These are phyloP conservation scores for Wickerhamiella alocasiicola DNA, from an alignment of 805 yeast genomes.

Conservation along the genomic window DNA sequence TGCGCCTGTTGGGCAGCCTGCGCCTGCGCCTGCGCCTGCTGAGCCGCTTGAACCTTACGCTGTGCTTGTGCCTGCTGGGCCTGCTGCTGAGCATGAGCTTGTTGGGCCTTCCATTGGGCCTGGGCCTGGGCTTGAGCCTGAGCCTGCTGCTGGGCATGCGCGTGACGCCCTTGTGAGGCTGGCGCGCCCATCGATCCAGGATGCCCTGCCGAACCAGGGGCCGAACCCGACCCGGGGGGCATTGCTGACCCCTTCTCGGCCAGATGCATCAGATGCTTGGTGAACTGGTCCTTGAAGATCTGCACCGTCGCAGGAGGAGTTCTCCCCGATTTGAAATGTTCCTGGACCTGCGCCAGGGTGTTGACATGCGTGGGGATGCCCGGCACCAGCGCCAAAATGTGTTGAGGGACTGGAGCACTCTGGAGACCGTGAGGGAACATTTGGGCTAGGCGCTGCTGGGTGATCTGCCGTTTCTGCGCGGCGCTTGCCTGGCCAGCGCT, in stretches of 20 bases:
- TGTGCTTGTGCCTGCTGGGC: conserved; percentile 9
- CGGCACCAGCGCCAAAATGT: conserved; percentile 21
- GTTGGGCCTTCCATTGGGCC: conserved; percentile 16
- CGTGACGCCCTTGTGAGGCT: too few species aligned
- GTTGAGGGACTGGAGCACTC: conserved; percentile 10
- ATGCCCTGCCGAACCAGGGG: conserved; percentile 17
- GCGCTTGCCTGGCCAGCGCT: conserved; percentile 8
- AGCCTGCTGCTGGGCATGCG: conserved; percentile 18
- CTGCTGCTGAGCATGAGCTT: conserved; percentile 10
- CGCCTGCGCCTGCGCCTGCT: conserved; percentile 16
- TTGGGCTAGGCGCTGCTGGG: conserved; percentile 11
- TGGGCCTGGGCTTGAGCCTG: conserved; percentile 24
- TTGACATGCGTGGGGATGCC: conserved; percentile 18
- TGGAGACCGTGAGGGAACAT: conserved; percentile 12
- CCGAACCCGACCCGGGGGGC: conserved; percentile 28
- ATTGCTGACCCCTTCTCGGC: conserved; percentile 26
- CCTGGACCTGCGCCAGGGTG: conserved; percentile 16
- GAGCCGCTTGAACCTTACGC: conserved; percentile 5
- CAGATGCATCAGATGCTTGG: conserved; percentile 22
- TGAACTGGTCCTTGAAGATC: conserved; percentile 21
- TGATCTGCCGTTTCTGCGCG: conserved; percentile 6
- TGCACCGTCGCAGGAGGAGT: conserved; percentile 23
- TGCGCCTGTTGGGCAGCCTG: conserved; percentile 12
- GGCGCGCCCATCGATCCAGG: too few species aligned
- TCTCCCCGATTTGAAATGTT: conserved; percentile 18